Conservation (phyloP, 1,139 yeast species). For the Debaryomyces udenii region DNA sequence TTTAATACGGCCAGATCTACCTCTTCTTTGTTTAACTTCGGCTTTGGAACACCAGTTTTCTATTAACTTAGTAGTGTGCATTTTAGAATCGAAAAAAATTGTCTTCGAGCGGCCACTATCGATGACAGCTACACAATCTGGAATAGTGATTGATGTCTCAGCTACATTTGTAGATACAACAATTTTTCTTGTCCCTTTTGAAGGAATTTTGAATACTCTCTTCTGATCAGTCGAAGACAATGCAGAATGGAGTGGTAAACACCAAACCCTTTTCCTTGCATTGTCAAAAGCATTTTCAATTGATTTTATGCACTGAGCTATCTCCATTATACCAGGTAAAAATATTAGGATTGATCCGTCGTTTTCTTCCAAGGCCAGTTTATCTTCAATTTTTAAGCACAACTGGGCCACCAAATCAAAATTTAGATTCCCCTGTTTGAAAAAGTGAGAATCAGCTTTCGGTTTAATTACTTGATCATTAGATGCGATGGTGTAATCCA, state of each 20-base stretch:
- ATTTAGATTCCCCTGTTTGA: constrained; percentile 67
- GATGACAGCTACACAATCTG: constrained; percentile 90
- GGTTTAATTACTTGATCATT: constrained; percentile 52
- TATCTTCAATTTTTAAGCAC: constrained; percentile 54
- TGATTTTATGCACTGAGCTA: constrained; percentile 49
- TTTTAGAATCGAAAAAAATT: constrained; percentile 65
- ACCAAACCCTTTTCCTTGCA: constrained; percentile 28
- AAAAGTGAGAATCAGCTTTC: constrained; percentile 63
- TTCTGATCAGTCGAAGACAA: constrained; percentile 82
- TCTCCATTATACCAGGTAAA: constrained; percentile 90
- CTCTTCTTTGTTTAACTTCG: constrained; percentile 90
- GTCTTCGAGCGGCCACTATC: constrained; percentile 88
- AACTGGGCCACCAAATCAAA: constrained; percentile 68
- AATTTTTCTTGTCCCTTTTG: constrained; percentile 63
- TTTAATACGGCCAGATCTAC: constrained; percentile 97
- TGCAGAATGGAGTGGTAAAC: constrained; percentile 88
- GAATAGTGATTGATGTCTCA: constrained; percentile 87
- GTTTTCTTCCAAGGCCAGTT: constrained; percentile 41
- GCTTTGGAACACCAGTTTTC: constrained; percentile 92
- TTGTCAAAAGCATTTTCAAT: constrained; percentile 24
- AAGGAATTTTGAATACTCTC: constrained; percentile 62
- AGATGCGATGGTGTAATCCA: constrained; percentile 56
- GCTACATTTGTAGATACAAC: constrained; percentile 92
- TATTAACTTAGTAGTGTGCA: constrained; percentile 69
- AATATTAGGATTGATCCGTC: constrained; percentile 81